Base-by-base conservation (phyloP, 805 yeast genomes). In the Cyberlindnera amylophila region DNA sequence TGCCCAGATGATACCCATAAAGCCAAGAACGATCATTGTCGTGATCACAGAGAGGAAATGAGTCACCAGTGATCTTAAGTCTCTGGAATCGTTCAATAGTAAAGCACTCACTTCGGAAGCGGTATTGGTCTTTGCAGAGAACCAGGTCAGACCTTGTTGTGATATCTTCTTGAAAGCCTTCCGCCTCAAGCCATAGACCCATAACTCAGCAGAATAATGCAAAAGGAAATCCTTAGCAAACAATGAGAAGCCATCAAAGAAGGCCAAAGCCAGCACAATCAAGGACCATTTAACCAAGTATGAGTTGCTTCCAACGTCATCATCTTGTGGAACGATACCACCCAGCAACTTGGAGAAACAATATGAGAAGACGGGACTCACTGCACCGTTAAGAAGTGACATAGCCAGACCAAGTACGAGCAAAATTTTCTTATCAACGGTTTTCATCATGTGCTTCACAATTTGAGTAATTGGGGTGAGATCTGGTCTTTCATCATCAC, bases 21-120 rank as follows among this genome's bases (percentile, higher is more conserved):
- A 30, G 0, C 83, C 65, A 36, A 88, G 70, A 0, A 79, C 65
- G 2, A 75, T 38, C 31, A 86, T 71, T 10, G 82, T 74, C 1
- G 78, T 51, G 0, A 78, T 33, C 0, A 81, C 71, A 9, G 81
- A 68, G 24, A 86, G 57, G 49, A 83, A 81, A 33, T 79, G 79
- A 0, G 86, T 70, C 1, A 86, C 71, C 29, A 90, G 62, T 0
- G 69, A 62, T 46, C 96, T 71, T 45, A 86, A 63, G 53, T 88
- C 96, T 52, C 96, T 78, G 0, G 86, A 62, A 58, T 93, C 97
- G 57, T 86, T 88, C 72, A 90, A 67, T 3, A 91, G 50, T 14
- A 90, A 66, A 0, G 95, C 77, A 16, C 82, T 71, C 12, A 85
- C 52, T 49, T 74, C 82, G 28, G 78, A 74, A 2, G 79, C 68